These are phyloP conservation scores for Kalanchoe fedtschenkoi DNA, from an alignment of 164 flowering plant species.

Conservation along the genomic window DNA sequence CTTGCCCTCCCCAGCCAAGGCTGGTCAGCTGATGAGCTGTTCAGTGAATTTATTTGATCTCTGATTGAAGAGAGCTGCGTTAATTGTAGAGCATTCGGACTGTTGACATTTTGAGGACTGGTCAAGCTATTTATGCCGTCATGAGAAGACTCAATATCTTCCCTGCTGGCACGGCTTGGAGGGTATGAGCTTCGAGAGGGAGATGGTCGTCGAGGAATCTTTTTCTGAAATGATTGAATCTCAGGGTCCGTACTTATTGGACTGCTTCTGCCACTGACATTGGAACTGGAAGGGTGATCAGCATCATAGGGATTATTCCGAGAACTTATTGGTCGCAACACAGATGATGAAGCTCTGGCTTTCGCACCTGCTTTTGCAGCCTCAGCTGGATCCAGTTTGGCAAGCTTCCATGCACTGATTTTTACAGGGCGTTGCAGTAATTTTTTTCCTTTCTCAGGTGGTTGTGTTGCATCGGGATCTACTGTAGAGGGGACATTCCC, in stretches of 20 bases:
- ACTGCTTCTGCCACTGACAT: constrained; percentile 60
- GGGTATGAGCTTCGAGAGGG: constrained; percentile 61
- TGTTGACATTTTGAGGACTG: constrained; percentile 47
- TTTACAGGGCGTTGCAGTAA: constrained; percentile 54
- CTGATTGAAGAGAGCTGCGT: constrained; percentile 27
- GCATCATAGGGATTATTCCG: constrained; percentile 40
- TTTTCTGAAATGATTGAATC: constrained; percentile 11
- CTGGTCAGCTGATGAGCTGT: constrained; percentile 48
- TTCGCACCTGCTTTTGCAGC: constrained; percentile 83
- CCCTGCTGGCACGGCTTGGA: constrained; percentile 73
- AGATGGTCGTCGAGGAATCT: constrained; percentile 18
- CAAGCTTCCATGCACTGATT: constrained; percentile 94
- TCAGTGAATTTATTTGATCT: constrained; percentile 66
- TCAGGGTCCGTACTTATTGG: constrained; percentile 42
- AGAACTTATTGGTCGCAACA: constrained; percentile 62
- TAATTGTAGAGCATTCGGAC: constrained; percentile 19
- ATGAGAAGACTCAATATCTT: constrained; percentile 47
- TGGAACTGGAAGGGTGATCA: constrained; percentile 51
- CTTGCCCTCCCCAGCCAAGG: constrained; percentile 37
- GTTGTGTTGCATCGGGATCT: constrained; percentile 66
- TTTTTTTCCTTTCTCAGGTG: constrained; percentile 45
- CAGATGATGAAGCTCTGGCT: constrained; percentile 93
- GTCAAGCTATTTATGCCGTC: constrained; percentile 53
- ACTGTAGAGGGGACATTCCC: constrained; percentile 84
- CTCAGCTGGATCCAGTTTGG: constrained; percentile 74